phyloP scores from a whole-genome alignment of 768 basidiomycete genomes.

The Strobilomyces echinocephalus region DNA sequence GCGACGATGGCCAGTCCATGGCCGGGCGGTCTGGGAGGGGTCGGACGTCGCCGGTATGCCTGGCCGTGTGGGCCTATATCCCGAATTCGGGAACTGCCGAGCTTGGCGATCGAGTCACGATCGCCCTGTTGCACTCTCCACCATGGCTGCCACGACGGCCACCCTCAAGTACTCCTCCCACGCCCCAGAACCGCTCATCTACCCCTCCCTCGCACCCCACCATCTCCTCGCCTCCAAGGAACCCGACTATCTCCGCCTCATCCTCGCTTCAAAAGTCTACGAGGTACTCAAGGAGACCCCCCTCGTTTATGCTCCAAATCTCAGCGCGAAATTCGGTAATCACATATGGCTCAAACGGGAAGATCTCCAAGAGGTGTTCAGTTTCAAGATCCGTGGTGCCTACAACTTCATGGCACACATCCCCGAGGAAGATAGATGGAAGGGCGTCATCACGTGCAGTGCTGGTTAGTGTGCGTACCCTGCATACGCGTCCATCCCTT shows the following conservation, averaged over 20 bases:
- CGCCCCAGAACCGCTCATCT: constrained; percentile 61
- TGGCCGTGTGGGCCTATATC: not conserved
- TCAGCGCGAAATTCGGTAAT: constrained; percentile 85
- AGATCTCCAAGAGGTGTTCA: constrained; percentile 95
- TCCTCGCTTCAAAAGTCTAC: constrained; percentile 87
- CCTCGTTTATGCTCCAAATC: constrained; percentile 77
- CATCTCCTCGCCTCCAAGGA: constrained; percentile 58
- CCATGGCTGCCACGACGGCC: constrained; percentile 35
- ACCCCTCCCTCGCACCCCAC: constrained; percentile 65
- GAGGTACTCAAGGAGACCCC: constrained; percentile 88
- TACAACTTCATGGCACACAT: constrained; percentile 98
- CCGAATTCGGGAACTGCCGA: constrained; percentile 19
- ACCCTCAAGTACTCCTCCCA: constrained; percentile 65
- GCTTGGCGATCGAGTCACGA: constrained; percentile 5
- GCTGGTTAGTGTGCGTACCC: constrained; percentile 80
- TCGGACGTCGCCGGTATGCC: not conserved
- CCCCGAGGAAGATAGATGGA: constrained; percentile 86
- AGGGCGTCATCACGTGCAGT: constrained; percentile 96
- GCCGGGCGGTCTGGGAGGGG: not conserved
- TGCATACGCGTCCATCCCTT: constrained; percentile 12
- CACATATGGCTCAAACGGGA: constrained; percentile 96
- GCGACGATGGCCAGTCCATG: not conserved
- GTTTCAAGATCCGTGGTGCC: constrained; percentile 97
- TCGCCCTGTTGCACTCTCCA: not conserved
- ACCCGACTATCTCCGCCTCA: constrained; percentile 86